Base-by-base conservation (phyloP, 1,284 basidiomycete species). In the Fomitopsis pinicola region DNA sequence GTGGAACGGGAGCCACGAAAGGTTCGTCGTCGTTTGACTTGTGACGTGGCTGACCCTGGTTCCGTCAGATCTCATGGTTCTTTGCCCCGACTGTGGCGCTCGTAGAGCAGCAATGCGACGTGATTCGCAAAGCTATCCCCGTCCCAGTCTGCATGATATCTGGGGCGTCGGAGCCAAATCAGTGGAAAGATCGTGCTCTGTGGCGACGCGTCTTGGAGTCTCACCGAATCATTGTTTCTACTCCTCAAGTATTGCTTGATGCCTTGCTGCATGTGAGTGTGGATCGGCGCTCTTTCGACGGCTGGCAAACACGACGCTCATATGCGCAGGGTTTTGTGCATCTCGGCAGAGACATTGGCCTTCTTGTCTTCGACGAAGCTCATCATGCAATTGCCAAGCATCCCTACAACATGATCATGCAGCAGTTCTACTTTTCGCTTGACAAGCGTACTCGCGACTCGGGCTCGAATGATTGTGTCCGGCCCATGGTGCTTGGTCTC, bases 211-310 rank as follows among this genome's bases (percentile, higher is more conserved):
- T 87, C 56, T 68, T 88, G 48, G 59, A 66, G 9, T 77, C 79
- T n/a, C 77, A 91, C 73, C 78, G 81, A 2, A 80, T 91, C 59
- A 80, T 92, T 63, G 88, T 94, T 6, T 85, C 87, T 2, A 93
- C 92, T 0, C 90, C 90, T 0, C 89, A 91, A 62, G 87, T 93
- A n/a, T 83, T 92, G 19, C 82, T 92, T 22, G 89, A 92, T 66
- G 86, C 89, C 3, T 79, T 93, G 26, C 81, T 82, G 19, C 90
- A 93, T 54, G 68, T 69, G 26, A 26, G 67, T 63, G 7, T n/a
- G 26, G 4, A 7, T 10, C 45, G 8, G 48, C 3, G 5, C 30
- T 33, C 22, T 45, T 10, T 4, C 48, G 10, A 48, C 26, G 6
- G 9, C 5, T 9, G 14, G 26, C 26, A 22, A 22, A 22, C 22